Percentiles rank a stretch among this genome's conserved stretches.
Evolutionary conservation across 257 asterid genomes (phyloP).

Genomic region (Echium plantagineum): DNA sequence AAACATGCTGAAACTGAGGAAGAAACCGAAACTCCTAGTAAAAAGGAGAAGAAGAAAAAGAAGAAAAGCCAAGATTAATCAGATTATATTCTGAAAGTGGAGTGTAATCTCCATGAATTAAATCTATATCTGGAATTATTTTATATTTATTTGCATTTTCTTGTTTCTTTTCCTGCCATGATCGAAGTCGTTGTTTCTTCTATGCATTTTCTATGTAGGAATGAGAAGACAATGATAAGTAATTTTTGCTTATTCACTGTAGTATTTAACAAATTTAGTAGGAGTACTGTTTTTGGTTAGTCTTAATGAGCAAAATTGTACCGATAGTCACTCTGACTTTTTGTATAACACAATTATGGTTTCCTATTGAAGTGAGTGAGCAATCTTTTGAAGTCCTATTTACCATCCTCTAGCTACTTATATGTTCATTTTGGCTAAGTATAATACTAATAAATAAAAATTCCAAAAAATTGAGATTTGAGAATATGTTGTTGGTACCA

Average conservation of each 20-base stretch:
- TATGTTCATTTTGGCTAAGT: too few relatives aligned
- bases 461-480: too few relatives aligned
- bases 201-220: background rate
- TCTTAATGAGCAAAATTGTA: background rate
- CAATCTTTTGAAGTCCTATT: background rate
- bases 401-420: background rate
- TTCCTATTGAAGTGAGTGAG: too few relatives aligned
- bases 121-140: too few relatives aligned
- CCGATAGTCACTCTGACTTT: background rate
- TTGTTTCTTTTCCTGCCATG: too few relatives aligned
- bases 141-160: too few relatives aligned
- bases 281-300: background rate
- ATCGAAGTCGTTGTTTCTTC: background rate
- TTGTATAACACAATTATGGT: background rate
- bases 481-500: too few relatives aligned
- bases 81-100: background rate
- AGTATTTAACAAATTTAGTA: background rate
- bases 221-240: background rate
- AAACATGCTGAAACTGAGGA: constrained; percentile 36
- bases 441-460: too few relatives aligned
- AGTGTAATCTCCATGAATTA: background rate
- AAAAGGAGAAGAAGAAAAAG: constrained; percentile 41
- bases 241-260: background rate
- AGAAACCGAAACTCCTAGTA: constrained; percentile 21
- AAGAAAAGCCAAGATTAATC: constrained; percentile 19